Evolutionary conservation across 768 basidiomycete genomes (phyloP).

Genomic region (Termitomyces sp.): DNA sequence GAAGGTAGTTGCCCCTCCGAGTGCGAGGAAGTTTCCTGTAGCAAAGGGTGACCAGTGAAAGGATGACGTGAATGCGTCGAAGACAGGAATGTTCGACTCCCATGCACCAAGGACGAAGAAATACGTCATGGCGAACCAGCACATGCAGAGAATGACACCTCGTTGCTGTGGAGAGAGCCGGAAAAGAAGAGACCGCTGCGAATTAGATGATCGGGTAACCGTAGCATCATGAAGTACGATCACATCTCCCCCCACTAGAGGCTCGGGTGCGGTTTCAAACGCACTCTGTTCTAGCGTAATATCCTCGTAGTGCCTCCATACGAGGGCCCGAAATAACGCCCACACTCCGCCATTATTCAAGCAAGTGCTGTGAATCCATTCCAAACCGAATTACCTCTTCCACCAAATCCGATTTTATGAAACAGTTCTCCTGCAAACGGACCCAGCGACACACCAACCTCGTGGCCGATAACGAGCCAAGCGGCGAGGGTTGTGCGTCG

Average conservation of each 20-base stretch:
- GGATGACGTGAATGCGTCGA: conserved; percentile 31
- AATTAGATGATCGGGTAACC: conserved; percentile 1
- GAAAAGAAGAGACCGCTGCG: conserved; percentile 1
- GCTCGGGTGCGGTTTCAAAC: background rate
- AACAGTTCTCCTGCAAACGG: conserved; percentile 60
- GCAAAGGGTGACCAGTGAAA: conserved; percentile 56
- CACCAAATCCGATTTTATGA: conserved; percentile 54
- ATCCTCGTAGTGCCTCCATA: conserved; percentile 8
- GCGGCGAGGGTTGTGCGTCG: conserved; percentile 56
- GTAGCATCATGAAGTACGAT: conserved; percentile 1
- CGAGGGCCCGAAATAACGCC: conserved; percentile 41
- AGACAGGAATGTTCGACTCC: conserved; percentile 66
- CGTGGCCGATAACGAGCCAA: conserved; percentile 60
- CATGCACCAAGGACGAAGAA: conserved; percentile 68
- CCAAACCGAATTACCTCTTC: conserved; percentile 34
- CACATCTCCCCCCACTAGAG: background rate
- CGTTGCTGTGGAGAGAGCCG: conserved; percentile 28
- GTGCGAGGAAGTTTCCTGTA: conserved; percentile 66
- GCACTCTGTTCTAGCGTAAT: conserved; percentile 1
- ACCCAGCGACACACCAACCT: conserved; percentile 53
- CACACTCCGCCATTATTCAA: conserved; percentile 60
- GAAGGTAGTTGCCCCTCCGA: conserved; percentile 55
- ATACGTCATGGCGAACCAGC: conserved; percentile 64
- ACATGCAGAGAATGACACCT: conserved; percentile 58
- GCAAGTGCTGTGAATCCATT: conserved; percentile 65